These are phyloP conservation scores for Aureobasidium sp. DNA, from an alignment of 2,329 filamentous ascomycete genomes.

Conservation along the genomic window DNA sequence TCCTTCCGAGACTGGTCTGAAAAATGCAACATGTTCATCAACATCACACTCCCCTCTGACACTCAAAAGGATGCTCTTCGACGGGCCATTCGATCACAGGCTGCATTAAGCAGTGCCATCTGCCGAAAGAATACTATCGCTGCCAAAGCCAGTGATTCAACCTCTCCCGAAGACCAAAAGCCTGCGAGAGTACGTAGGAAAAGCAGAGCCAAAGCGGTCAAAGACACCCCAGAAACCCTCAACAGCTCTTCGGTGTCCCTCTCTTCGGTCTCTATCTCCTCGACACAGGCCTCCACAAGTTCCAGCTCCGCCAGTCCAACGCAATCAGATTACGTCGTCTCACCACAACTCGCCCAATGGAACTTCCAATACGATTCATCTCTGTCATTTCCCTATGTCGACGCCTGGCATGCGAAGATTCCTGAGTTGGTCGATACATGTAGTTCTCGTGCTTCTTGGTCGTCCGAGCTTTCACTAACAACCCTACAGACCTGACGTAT, in stretches of 20 bases:
- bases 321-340: not conserved
- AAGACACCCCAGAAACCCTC: not conserved
- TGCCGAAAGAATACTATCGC: constrained; percentile 2
- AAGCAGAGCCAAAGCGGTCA: not conserved
- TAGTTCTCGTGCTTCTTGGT: not conserved
- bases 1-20: not conserved
- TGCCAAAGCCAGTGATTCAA: not conserved
- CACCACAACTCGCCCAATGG: not conserved
- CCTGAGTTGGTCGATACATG: not conserved
- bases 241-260: not conserved
- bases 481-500: not conserved
- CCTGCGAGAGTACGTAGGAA: not conserved
- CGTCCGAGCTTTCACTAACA: not conserved
- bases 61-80: not conserved
- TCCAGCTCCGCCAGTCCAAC: not conserved
- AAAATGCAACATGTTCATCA: constrained; percentile 5
- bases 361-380: not conserved
- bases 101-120: not conserved
- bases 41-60: not conserved
- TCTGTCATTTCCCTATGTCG: not conserved
- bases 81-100: constrained; percentile 5
- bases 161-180: not conserved
- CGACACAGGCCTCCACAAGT: not conserved
- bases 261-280: not conserved
- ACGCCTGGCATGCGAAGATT: not conserved